These are phyloP conservation scores for Tremella mesenterica DNA, from an alignment of 768 basidiomycete species.

Conservation along the genomic window DNA sequence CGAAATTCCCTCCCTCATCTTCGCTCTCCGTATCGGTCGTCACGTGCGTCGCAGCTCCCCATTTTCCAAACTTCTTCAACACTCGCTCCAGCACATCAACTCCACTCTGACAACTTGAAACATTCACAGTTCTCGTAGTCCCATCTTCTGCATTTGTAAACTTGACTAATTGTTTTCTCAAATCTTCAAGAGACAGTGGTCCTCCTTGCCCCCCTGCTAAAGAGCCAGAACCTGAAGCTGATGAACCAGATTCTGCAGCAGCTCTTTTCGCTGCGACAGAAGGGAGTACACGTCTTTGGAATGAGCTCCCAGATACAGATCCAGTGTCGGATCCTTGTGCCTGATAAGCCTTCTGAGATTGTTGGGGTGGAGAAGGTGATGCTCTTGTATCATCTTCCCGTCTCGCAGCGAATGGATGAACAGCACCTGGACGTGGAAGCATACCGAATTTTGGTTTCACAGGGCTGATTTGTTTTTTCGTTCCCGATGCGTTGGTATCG, in stretches of 20 bases:
- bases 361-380: slow-evolving; percentile 5
- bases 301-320: too few relatives aligned
- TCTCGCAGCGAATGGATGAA: slow-evolving; percentile 34
- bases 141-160: slow-evolving; percentile 77
- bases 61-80: slow-evolving; percentile 78
- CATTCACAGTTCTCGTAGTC: slow-evolving; percentile 62
- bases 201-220: slow-evolving; percentile 1
- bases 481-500: neutral
- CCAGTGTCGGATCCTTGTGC: too few relatives aligned
- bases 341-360: neutral
- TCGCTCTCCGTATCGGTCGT: slow-evolving; percentile 54
- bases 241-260: neutral
- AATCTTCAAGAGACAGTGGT: slow-evolving; percentile 59
- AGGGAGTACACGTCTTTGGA: neutral
- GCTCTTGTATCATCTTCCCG: slow-evolving; percentile 10
- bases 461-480: slow-evolving; percentile 19
- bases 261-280: neutral
- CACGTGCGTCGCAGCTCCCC: slow-evolving; percentile 29
- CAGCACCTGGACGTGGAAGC: slow-evolving; percentile 6
- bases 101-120: slow-evolving; percentile 63
- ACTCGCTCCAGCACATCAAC: slow-evolving; percentile 81
- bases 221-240: neutral
- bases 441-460: slow-evolving; percentile 30
- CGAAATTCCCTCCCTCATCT: slow-evolving; percentile 57
- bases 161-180: slow-evolving; percentile 76